A percentile compares a stretch with the other conserved stretches of the same genome.
phyloP scores from a whole-genome alignment of 1,284 basidiomycete species.

The Pascua sp. region DNA sequence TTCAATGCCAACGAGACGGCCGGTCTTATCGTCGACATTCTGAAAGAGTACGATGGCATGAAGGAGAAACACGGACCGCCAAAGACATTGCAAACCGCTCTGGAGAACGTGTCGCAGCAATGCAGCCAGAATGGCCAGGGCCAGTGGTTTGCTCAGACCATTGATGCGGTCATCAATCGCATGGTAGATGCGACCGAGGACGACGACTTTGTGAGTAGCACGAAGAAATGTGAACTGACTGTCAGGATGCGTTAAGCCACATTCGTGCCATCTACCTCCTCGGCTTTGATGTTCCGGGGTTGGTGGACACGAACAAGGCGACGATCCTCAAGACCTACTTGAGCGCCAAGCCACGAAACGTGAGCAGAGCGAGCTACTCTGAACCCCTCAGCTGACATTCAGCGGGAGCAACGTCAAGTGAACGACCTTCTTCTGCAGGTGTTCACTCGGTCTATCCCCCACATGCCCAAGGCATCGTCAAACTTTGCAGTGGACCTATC shows the following conservation, averaged over 20 bases:
- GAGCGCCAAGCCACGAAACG: constrained; percentile 28
- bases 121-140: constrained; percentile 14
- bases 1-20: constrained; percentile 54
- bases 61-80: constrained; percentile 53
- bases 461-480: constrained; percentile 79
- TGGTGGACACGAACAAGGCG: constrained; percentile 41
- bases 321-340: constrained; percentile 31
- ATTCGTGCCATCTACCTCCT: constrained; percentile 41
- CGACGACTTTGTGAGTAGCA: constrained; percentile 26
- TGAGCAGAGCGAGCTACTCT: constrained; percentile 15
- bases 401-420: constrained; percentile 77
- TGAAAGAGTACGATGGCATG: constrained; percentile 73
- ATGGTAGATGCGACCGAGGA: constrained; percentile 67
- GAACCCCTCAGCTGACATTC: constrained; percentile 11
- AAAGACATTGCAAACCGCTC: not conserved
- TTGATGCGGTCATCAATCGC: constrained; percentile 78
- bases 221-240: not conserved
- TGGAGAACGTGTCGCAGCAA: constrained; percentile 1
- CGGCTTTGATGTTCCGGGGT: constrained; percentile 26
- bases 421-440: constrained; percentile 82
- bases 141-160: constrained; percentile 52
- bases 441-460: constrained; percentile 76
- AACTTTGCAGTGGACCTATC: constrained; percentile 85
- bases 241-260: constrained; percentile 36
- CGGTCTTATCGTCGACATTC: constrained; percentile 76